These are phyloP conservation scores for grape (Vitis vinifera) DNA, from an alignment of 164 flowering plant genomes.

Conservation along the genomic window DNA sequence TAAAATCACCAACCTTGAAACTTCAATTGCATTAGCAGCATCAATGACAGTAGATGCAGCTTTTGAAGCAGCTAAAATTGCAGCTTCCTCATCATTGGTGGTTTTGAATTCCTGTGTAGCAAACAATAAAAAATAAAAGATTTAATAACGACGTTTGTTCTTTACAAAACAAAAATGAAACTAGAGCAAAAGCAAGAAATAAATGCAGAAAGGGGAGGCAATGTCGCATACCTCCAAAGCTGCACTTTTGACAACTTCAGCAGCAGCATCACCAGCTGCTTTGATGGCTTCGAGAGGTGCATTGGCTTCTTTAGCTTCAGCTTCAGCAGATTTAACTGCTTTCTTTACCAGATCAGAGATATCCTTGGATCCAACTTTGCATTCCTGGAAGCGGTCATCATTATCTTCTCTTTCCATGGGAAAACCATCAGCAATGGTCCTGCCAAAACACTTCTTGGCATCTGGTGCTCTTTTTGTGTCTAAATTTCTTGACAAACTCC, in stretches of 20 bases:
- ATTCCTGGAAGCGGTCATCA: conserved; percentile 71
- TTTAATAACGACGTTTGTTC: background rate
- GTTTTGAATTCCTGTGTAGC: conserved; percentile 54
- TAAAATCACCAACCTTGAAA: conserved; percentile 56
- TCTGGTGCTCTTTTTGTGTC: conserved; percentile 48
- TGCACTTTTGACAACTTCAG: conserved; percentile 85
- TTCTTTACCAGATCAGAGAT: conserved; percentile 71
- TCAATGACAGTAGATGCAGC: conserved; percentile 90
- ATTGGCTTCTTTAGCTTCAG: conserved; percentile 90
- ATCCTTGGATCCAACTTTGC: conserved; percentile 74
- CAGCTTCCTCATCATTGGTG: conserved; percentile 82
- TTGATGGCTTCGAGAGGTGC: conserved; percentile 82
- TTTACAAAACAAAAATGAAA: no score
- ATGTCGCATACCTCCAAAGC: conserved; percentile 69
- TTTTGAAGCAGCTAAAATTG: conserved; percentile 80
- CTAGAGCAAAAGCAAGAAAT: background rate
- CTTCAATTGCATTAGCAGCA: conserved; percentile 79
- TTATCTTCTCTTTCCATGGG: conserved; percentile 54
- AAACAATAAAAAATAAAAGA: background rate
- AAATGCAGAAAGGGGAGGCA: background rate
- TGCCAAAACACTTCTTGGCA: conserved; percentile 33
- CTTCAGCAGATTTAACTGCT: conserved; percentile 93
- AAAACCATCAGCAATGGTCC: conserved; percentile 37
- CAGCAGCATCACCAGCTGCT: conserved; percentile 97
- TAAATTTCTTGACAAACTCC: conserved; percentile 32